Base-by-base conservation (phyloP, 139 green algal genomes). In the Zygnema cylindricum region DNA sequence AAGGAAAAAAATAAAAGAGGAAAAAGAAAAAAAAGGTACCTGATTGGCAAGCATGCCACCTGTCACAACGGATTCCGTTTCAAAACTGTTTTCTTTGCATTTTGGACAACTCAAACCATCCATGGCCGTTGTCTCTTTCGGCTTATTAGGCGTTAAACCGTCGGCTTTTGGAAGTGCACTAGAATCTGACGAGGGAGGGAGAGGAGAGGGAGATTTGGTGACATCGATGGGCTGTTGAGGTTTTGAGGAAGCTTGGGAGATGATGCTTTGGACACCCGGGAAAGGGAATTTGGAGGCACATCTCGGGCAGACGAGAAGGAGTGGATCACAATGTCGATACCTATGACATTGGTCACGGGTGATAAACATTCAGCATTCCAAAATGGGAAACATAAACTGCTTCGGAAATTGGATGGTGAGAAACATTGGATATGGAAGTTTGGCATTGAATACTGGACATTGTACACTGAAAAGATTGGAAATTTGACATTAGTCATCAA, bases 11-110 rank as follows among this genome's bases (percentile, higher is more conserved):
- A n/a, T n/a, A n/a, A n/a, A n/a, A n/a, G n/a, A n/a, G n/a, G 35
- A 43, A 49, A 7, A 54, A 84, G 1, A 43, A 69, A 36, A 84
- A 43, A 3, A 84, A 54, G 2, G 76, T 33, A 91, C 86, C 87
- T 91, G 87, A 55, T 91, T 91, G 1, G 87, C 85, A 0, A 91
- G 83, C 87, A 91, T 91, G 71, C 54, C 35, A 73, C 42, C n/a
- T 1, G 87, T 86, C 11, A 91, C 38, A 25, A 49, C 16, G 25
- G 69, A 11, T 38, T 7, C 11, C 36, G 7, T 42, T 16, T 16
- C 71, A 55, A 16, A 79, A 55, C 36, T 16, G 43, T 79, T 55
- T 1, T 40, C 42, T 43, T 82, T 82, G 42, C 82, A 84, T n/a
- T 22, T 39, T n/a, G 82, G 82, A 82, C 82, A 87, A 32, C 7